Evolutionary conservation across 352 stramenopile genomes (phyloP).

Genomic region (Phytopythium helicoides): DNA sequence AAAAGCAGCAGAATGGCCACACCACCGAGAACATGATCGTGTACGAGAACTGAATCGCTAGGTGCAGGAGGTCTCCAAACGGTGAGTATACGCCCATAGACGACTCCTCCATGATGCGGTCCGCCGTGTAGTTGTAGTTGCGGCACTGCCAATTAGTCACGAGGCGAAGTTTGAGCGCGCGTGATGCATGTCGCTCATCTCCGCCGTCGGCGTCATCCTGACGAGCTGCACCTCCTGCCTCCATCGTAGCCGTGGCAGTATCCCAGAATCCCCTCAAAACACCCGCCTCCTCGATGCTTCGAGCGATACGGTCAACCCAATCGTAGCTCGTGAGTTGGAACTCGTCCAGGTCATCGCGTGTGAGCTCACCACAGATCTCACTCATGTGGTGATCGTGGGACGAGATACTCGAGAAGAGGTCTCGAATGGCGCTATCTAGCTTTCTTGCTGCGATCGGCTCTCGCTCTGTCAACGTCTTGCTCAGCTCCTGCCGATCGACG

Average conservation of each 20-base stretch:
- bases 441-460: conserved; percentile 31
- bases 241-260: conserved; percentile 2
- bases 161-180: conserved; percentile 22
- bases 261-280: conserved; percentile 29
- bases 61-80: conserved; percentile 47
- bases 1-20: conserved; percentile 61
- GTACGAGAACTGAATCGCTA: conserved; percentile 72
- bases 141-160: conserved; percentile 60
- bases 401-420: conserved; percentile 39
- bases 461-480: conserved; percentile 31
- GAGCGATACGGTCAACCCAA: conserved; percentile 49
- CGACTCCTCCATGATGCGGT: conserved; percentile 53
- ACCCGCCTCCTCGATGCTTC: conserved; percentile 35
- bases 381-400: conserved; percentile 53
- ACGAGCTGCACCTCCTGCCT: too few species aligned
- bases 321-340: conserved; percentile 57
- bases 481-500: conserved; percentile 28
- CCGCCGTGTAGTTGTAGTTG: conserved; percentile 55
- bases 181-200: conserved; percentile 5
- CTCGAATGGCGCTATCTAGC: conserved; percentile 29
- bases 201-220: neutral
- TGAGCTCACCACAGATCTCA: conserved; percentile 38
- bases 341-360: conserved; percentile 34
- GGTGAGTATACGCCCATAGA: conserved; percentile 60
- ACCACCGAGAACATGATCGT: conserved; percentile 70